phyloP scores from a whole-genome alignment of 805 yeast species.

The Saccharomyces mikatae region DNA sequence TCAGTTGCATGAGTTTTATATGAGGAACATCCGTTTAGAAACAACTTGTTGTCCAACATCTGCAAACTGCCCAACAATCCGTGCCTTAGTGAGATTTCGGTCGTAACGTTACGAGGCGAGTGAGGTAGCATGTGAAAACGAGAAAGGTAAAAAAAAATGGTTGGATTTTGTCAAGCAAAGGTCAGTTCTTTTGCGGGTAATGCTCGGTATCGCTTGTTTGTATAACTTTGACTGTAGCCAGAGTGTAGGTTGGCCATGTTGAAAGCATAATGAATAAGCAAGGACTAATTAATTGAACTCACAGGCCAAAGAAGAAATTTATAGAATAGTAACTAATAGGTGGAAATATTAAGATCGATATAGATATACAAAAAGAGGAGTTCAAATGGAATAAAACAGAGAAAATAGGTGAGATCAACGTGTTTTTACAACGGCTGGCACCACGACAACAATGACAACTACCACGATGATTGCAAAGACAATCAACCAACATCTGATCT shows the following conservation, averaged over 20 bases:
- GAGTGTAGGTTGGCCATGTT: not conserved
- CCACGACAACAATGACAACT: slow-evolving; percentile 63
- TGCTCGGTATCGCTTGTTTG: not conserved
- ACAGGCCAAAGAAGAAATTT: not conserved
- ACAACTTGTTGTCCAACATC: not conserved
- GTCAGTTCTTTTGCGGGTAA: not conserved
- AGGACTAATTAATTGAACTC: not conserved
- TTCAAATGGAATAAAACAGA: slow-evolving; percentile 1
- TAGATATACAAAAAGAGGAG: not conserved
- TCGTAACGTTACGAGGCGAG: not conserved
- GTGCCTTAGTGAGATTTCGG: not conserved
- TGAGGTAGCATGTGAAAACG: not conserved
- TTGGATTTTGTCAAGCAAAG: not conserved
- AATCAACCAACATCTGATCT: slow-evolving; percentile 74
- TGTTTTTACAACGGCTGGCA: slow-evolving; percentile 31
- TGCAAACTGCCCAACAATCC: not conserved
- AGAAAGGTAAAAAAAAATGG: not conserved
- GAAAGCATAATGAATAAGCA: not conserved
- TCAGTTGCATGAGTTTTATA: not conserved
- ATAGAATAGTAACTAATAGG: not conserved
- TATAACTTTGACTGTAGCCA: not conserved
- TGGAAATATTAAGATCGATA: not conserved
- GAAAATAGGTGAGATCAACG: slow-evolving; percentile 3
- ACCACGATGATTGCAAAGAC: slow-evolving; percentile 49
- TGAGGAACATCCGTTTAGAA: not conserved